Base-by-base conservation (phyloP, 371 early-diverging fungal species). In the Capillidium heterosporum region DNA sequence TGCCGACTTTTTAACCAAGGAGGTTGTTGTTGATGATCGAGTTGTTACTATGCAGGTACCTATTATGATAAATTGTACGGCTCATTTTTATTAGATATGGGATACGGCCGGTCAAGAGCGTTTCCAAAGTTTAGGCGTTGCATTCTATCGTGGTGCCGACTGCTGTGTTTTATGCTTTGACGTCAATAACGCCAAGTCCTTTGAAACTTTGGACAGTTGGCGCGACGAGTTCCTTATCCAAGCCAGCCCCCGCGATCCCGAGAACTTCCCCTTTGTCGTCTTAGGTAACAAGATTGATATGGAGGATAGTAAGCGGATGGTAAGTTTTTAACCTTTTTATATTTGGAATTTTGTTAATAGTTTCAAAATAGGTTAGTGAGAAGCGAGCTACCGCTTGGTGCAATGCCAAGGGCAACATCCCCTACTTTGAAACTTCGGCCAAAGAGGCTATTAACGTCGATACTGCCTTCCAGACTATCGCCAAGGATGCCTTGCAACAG, bases 1-100 rank as follows among this genome's bases (percentile, higher is more conserved):
- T n/a, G 99, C 98, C 32, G 96, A 98, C 67, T 99, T 98, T 66
- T 77, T 97, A 67, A 96, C 98, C 60, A 99, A 99, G 66, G 95
- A 95, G 67, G 85, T 96, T n/a, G 70, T 82, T 55, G 84, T 91
- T 24, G 89, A 89, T 63, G 89, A 89, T 62, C 76, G 82, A 32
- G 64, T 81, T 29, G 88, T 89, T 23, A 94, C 89, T 27, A 85
- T 95, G 77, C 95, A 94, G 82, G 88, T 87, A 69, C 54, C 63
- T 10, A 32, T 10, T 11, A 40, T 5, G 11, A 0, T 57, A 48
- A 24, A 8, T 2, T 8, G 4, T 48, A 24, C 13, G 21, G 8
- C 21, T 57, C 21, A 21, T 48, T 48, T 32, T 32, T n/a, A 41
- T 56, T 63, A 84, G 86, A 85, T 85, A 66, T 90, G 91, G 91